A percentile compares a stretch with the other conserved stretches of the same genome.
phyloP scores from a whole-genome alignment of 2,329 filamentous ascomycete genomes.

The Fusarium sp. region DNA sequence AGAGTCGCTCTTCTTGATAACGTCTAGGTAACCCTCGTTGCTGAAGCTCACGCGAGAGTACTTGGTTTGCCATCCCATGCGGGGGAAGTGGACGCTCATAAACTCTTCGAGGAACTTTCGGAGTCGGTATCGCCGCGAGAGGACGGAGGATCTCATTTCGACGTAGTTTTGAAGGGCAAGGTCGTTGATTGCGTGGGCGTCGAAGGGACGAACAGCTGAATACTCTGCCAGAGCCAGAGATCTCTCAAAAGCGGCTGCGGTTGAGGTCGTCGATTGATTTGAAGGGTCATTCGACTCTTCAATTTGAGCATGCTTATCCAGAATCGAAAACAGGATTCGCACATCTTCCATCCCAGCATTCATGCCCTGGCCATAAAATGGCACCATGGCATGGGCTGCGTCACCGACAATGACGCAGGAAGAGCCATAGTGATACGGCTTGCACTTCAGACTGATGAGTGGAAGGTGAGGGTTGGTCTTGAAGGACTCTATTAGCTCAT shows the following conservation, averaged over 20 bases:
- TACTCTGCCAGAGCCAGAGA: conserved; percentile 78
- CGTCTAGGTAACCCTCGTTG: conserved; percentile 89
- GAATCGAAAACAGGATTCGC: conserved; percentile 81
- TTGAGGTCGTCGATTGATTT: conserved; percentile 47
- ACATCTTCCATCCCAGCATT: conserved; percentile 97
- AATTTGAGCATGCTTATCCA: conserved; percentile 73
- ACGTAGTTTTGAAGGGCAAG: conserved; percentile 90
- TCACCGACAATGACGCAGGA: conserved; percentile 90
- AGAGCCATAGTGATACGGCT: conserved; percentile 82
- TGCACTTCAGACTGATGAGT: conserved; percentile 92
- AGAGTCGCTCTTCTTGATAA: conserved; percentile 74
- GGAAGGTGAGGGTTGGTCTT: conserved; percentile 87
- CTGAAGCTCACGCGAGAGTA: conserved; percentile 94
- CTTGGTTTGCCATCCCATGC: conserved; percentile 88
- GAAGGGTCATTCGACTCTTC: conserved; percentile 57
- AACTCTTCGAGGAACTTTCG: conserved; percentile 90
- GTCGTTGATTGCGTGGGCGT: conserved; percentile 92
- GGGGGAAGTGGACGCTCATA: conserved; percentile 79
- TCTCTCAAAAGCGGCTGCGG: conserved; percentile 65
- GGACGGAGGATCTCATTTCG: conserved; percentile 91
- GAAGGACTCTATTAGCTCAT: conserved; percentile 80
- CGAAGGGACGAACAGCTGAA: conserved; percentile 76
- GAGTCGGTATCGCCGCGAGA: conserved; percentile 78
- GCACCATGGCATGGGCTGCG: conserved; percentile 96
- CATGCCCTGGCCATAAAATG: conserved; percentile 98